These are phyloP conservation scores for Boletus eberwhitei DNA, from an alignment of 768 basidiomycete genomes.

Conservation along the genomic window DNA sequence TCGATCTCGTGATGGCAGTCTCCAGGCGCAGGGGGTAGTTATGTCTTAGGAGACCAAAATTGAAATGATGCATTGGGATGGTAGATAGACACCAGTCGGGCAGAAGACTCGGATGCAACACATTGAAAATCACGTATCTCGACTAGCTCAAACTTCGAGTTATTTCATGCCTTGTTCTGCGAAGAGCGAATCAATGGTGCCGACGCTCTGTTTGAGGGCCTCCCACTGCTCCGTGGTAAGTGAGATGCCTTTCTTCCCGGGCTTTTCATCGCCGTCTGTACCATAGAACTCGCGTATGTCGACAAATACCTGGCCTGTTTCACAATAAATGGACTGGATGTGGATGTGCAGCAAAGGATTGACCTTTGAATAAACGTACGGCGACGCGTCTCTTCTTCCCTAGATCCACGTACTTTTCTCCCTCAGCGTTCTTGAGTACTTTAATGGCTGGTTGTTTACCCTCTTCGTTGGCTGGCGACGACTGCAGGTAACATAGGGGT, in stretches of 20 bases:
- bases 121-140: neutral
- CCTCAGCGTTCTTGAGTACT: constrained; percentile 22
- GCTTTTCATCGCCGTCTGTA: constrained; percentile 58
- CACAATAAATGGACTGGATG: constrained; percentile 28
- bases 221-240: constrained; percentile 69
- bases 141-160: neutral
- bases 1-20: constrained; percentile 21
- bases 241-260: constrained; percentile 80
- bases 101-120: neutral
- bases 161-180: constrained; percentile 25
- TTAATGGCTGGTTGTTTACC: neutral
- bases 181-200: constrained; percentile 53
- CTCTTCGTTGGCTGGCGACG: constrained; percentile 3
- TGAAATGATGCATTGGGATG: neutral
- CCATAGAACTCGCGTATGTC: constrained; percentile 78
- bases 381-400: constrained; percentile 72
- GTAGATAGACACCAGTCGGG: constrained; percentile 1
- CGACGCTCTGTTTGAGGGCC: constrained; percentile 41
- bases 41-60: neutral
- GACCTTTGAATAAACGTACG: constrained; percentile 49
- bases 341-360: neutral
- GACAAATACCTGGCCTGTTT: constrained; percentile 47
- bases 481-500: constrained; percentile 22
- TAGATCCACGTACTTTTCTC: constrained; percentile 55
- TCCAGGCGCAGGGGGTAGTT: neutral